A percentile compares a stretch with the other conserved stretches of the same genome.
Evolutionary conservation across 1,284 basidiomycete genomes (phyloP).

Genomic region (Athelia sp.): DNA sequence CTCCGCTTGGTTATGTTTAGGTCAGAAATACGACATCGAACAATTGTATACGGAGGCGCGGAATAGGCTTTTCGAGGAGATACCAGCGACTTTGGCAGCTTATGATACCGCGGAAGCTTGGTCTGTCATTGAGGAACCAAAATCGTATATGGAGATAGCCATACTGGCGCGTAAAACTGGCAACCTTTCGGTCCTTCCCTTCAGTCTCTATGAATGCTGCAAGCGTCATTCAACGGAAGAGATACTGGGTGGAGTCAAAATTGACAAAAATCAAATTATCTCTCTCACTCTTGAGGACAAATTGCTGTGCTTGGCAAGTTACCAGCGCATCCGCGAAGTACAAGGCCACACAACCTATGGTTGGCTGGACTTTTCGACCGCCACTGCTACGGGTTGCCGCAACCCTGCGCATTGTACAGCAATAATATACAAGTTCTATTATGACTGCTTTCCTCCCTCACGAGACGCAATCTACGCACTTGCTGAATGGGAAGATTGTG

Average conservation of each 20-base stretch:
- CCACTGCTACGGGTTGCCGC: too few species aligned
- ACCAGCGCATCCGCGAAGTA: too few species aligned
- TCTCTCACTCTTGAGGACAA: too few species aligned
- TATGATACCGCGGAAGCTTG: not conserved
- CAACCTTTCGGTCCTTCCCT: not conserved
- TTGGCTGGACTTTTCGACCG: too few species aligned
- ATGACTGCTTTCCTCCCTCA: not conserved
- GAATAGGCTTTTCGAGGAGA: slow-evolving; percentile 26
- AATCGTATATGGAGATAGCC: not conserved
- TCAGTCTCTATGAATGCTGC: not conserved
- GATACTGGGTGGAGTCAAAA: not conserved
- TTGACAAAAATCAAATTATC: not conserved
- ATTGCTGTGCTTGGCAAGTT: too few species aligned
- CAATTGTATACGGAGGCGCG: slow-evolving; percentile 34
- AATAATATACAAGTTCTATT: not conserved
- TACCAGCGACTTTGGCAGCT: slow-evolving; percentile 29
- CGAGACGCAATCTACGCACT: not conserved
- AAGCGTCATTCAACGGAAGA: not conserved
- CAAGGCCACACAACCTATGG: too few species aligned
- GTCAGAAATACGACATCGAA: slow-evolving; percentile 38
- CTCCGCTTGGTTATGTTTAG: slow-evolving; percentile 34
- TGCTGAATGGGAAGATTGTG: not conserved
- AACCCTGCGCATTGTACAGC: too few species aligned
- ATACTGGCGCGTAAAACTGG: not conserved
- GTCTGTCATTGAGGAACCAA: not conserved